Conservation (phyloP, 225 moss, liverwort and hornwort species). For the Bryoerythrophyllum caledonicum region DNA sequence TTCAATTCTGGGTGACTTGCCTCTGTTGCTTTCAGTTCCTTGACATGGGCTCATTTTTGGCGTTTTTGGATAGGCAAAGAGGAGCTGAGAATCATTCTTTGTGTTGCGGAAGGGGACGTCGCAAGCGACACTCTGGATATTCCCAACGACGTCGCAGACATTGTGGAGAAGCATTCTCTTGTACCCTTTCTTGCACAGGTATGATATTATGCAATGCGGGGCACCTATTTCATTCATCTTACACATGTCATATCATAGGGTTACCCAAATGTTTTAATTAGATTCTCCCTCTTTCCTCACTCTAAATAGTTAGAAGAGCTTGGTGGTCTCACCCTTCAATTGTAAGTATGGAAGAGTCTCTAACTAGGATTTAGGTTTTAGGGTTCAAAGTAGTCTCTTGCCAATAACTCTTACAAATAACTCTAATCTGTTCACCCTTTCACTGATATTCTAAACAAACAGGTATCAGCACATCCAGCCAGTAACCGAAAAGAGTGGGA, state of each 20-base stretch:
- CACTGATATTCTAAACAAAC: neutral
- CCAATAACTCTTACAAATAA: no score
- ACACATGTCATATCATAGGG: neutral
- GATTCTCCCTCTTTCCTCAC: no score
- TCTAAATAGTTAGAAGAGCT: no score
- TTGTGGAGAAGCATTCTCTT: conserved; percentile 65
- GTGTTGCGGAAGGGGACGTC: conserved; percentile 40
- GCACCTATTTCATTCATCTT: neutral
- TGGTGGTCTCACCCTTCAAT: no score
- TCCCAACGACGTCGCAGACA: conserved; percentile 58
- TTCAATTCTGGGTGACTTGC: no score
- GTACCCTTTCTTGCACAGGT: conserved; percentile 75
- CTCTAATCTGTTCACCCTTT: neutral
- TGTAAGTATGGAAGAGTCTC: no score
- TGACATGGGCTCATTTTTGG: neutral
- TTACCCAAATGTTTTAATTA: neutral
- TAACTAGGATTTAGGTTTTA: no score
- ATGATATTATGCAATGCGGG: conserved; percentile 9
- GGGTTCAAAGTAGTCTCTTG: no score
- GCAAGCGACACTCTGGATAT: conserved; percentile 43
- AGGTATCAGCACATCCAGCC: conserved; percentile 83
- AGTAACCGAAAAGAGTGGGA: conserved; percentile 83
- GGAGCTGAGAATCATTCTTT: conserved; percentile 77
- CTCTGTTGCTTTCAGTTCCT: neutral
- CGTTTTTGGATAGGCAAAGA: conserved; percentile 44